These are phyloP conservation scores for Babjeviella inositovora DNA, from an alignment of 805 yeast genomes.

Conservation along the genomic window DNA sequence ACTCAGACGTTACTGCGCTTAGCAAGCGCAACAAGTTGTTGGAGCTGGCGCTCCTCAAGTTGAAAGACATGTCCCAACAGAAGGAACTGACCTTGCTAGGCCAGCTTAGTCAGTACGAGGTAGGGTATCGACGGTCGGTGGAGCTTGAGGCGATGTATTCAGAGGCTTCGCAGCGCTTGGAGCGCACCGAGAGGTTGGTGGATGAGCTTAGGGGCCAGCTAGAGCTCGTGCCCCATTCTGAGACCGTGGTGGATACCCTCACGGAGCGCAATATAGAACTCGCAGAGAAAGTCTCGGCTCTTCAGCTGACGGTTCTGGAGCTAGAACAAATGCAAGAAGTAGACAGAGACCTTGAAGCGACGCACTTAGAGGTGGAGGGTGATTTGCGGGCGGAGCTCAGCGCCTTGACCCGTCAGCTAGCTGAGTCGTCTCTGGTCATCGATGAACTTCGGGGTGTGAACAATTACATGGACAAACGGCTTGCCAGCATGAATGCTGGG, in stretches of 20 bases:
- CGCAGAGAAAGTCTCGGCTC: conserved; percentile 10
- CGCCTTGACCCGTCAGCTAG: conserved; percentile 5
- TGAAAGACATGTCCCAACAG: conserved; percentile 11
- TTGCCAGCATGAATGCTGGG: conserved; percentile 1
- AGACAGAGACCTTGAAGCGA: conserved; percentile 31
- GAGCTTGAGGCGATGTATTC: conserved; percentile 3
- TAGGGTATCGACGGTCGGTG: conserved; percentile 1
- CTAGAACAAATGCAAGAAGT: conserved; percentile 31
- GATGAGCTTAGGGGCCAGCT: conserved; percentile 10
- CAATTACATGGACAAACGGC: conserved; percentile 6
- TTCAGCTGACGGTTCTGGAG: conserved; percentile 22
- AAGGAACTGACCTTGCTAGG: conserved; percentile 9
- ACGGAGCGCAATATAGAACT: conserved; percentile 18
- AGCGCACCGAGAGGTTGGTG: conserved; percentile 5
- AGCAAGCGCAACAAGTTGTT: conserved; percentile 15
- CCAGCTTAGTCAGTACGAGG: conserved; percentile 6
- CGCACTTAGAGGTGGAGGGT: conserved; percentile 21
- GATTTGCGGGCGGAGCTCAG: conserved; percentile 22
- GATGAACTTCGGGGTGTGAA: conserved; percentile 7
- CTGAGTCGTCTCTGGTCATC: conserved; percentile 6
- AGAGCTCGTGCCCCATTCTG: conserved; percentile 10
- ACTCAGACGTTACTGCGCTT: too few species aligned
- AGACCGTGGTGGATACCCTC: conserved; percentile 14
- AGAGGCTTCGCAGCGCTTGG: conserved; percentile 3
- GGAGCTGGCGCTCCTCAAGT: conserved; percentile 20